These are phyloP conservation scores for Sporisorium sorghi DNA, from an alignment of 1,284 basidiomycete species.

Conservation along the genomic window DNA sequence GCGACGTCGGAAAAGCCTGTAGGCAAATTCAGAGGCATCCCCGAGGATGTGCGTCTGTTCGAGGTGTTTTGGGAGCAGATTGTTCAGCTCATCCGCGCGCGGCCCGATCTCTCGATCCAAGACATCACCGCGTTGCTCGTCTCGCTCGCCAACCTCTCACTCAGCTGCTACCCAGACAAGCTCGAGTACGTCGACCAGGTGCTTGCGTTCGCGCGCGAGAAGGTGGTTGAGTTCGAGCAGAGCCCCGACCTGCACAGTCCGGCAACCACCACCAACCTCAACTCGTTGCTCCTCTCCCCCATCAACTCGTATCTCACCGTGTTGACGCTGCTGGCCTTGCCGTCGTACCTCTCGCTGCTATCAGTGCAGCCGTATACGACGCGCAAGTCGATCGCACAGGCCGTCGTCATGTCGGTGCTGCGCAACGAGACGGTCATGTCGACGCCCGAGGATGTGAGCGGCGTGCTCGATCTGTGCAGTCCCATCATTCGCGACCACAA, in stretches of 20 bases:
- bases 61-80: constrained; percentile 69
- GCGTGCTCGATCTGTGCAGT: constrained; percentile 64
- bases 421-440: constrained; percentile 65
- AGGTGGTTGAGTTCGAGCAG: constrained; percentile 58
- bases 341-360: constrained; percentile 61
- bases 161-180: constrained; percentile 68
- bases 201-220: constrained; percentile 64
- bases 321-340: constrained; percentile 64
- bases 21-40: constrained; percentile 67
- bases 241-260: constrained; percentile 57
- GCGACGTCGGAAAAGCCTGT: constrained; percentile 35
- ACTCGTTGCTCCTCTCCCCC: constrained; percentile 63
- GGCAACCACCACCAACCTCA: constrained; percentile 57
- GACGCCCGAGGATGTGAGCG: constrained; percentile 67
- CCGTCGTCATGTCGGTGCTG: constrained; percentile 64
- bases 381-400: constrained; percentile 65
- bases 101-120: constrained; percentile 67
- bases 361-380: constrained; percentile 62
- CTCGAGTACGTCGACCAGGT: constrained; percentile 69
- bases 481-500: constrained; percentile 63
- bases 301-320: constrained; percentile 65
- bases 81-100: constrained; percentile 65
- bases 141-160: constrained; percentile 64
- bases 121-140: constrained; percentile 66
- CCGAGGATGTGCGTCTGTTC: constrained; percentile 66